Evolutionary conservation across 192 early-diverging fungal genomes (phyloP), one percentile per base, ranked within the genome.

Genomic region (Backusella circina): DNA sequence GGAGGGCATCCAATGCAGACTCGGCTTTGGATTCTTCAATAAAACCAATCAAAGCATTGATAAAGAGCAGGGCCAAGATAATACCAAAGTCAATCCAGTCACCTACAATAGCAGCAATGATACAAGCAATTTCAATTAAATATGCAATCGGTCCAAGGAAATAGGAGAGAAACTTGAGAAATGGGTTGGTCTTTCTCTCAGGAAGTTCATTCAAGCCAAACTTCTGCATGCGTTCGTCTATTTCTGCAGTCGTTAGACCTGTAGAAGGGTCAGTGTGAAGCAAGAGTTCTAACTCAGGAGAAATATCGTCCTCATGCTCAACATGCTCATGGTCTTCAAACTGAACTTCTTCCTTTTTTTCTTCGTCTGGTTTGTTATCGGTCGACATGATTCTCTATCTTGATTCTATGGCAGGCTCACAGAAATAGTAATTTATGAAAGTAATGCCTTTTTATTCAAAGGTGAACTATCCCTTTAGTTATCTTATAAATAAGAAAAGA

Each of bases 21-120:
- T 97, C 96, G 65, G 96, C 96, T 84, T 94, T 93, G 74, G 95
- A 91, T 83, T 98, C 96, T 80, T 98, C 96, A 71, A 94, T 87
- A 76, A 92, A 98, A 80, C 96, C 96, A 79, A 98, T 97, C 71
- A 91, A 86, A 44, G 96, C 96, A 79, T 98, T 98, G 85, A 92
- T 88, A 33, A 94, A 82, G 71, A 95, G 85, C n/a, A 95, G 81
- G 7, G 84, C 94, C 51, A 92, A 75, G 75, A 95, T 94, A 74
- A 95, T 93, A 77, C 93, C 92, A 83, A 96, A 92, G 77, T 96
- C 92, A 71, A 93, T 81, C 88, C 86, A 87, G 54, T 87, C 90
- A 76, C 88, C 85, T n/a, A 92, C 90, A 2, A 92, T 83, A 39
- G 85, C 92, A 26, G 92, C 85, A 44, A 94, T 85, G 67, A 96